Evolutionary conservation across 106 monocot species (phyloP).

Genomic region (Xerophyta viscosa): DNA sequence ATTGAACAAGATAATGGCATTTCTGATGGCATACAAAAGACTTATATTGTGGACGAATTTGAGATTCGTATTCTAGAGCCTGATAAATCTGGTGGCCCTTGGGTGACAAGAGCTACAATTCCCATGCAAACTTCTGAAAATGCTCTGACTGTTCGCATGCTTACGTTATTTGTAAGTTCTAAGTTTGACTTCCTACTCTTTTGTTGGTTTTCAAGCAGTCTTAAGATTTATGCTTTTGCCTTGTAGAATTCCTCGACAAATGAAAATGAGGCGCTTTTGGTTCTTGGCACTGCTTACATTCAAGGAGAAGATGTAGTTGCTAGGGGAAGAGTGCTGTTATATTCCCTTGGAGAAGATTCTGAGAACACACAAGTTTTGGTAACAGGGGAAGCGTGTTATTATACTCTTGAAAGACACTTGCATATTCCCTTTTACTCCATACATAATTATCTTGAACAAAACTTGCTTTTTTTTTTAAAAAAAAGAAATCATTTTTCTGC

Average conservation of each 20-base stretch:
- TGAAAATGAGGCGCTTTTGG: conserved; percentile 85
- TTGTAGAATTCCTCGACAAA: conserved; percentile 70
- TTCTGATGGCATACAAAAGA: conserved; percentile 53
- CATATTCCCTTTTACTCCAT: no score
- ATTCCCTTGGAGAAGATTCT: conserved; percentile 49
- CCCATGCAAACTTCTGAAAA: conserved; percentile 87
- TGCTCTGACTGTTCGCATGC: conserved; percentile 86
- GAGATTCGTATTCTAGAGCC: conserved; percentile 85
- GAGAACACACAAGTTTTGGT: conserved; percentile 76
- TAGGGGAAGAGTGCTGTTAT: conserved; percentile 83
- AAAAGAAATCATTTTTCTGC: no score
- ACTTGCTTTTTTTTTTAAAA: no score
- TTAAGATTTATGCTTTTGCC: neutral
- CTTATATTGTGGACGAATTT: conserved; percentile 81
- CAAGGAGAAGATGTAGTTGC: conserved; percentile 96
- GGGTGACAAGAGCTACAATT: conserved; percentile 78
- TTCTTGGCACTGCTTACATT: conserved; percentile 88
- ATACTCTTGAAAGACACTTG: neutral
- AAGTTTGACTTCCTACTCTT: neutral
- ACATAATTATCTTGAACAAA: no score
- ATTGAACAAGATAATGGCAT: conserved; percentile 41
- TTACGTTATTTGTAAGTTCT: conserved; percentile 70
- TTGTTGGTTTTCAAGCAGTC: neutral
- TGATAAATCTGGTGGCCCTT: conserved; percentile 65
- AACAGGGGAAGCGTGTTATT: conserved; percentile 3